Base-by-base conservation (phyloP, 2,329 filamentous ascomycete genomes). In the Penicillium sp. region DNA sequence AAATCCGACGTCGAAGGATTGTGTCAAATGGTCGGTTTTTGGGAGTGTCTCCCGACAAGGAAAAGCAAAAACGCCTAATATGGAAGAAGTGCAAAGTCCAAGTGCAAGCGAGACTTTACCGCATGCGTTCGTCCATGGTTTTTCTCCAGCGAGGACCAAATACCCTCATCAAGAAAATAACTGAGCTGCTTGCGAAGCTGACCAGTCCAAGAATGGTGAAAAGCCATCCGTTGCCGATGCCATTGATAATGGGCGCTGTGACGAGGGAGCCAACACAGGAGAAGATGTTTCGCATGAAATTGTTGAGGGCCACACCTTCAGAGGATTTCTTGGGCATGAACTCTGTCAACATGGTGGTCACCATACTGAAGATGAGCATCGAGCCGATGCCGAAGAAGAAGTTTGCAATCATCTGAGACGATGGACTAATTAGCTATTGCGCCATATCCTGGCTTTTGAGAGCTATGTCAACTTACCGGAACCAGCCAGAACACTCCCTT, bases 341-440 rank as follows among this genome's bases (percentile, higher is more conserved):
- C 72, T 95, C 91, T 0, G 91, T 94, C 67, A 95, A 81, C 90
- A 95, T 93, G 0, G 92, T 95, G 0, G 91, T 93, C 0, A 86
- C 83, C 68, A 87, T 84, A 53, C 86, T 85, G 77, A 91, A 93
- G 33, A 93, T 88, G 4, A 95, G 82, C 92, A 96, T 95, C 35
- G 85, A 89, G 2, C 89, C 89, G 3, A 91, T 69, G 17, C 92
- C 92, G 70, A 94, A 95, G 73, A 89, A 85, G 75, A 92, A 90
- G 45, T 89, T 88, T 26, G 88, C 87, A 42, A 90, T 81, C 67
- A 85, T 82, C 60, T 83, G 59, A 6, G 1, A 37, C 3, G 10
- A 44, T 7, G 13, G 45, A 6, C 26, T 26, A 6, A 33, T 60
- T 26, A 66, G 63, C 42, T 28, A 38, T 53, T n/a, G n/a, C 13